Conservation (phyloP, 768 basidiomycete species). For the Baorangia bicolor region DNA sequence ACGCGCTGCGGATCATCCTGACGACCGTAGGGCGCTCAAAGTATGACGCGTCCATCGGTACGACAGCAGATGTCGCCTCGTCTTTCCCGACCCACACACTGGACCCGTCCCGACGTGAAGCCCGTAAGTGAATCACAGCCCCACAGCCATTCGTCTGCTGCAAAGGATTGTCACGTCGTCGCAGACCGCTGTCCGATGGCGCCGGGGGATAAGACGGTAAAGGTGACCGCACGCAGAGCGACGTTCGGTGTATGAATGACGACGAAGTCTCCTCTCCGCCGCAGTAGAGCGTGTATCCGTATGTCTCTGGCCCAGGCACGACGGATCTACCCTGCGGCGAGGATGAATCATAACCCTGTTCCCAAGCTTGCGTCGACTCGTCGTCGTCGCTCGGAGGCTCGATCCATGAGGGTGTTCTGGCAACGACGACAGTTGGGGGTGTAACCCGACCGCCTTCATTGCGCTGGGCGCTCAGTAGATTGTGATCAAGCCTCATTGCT, state of each 20-base stretch:
- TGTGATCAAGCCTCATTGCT: conserved; percentile 63
- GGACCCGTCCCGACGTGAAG: conserved; percentile 49
- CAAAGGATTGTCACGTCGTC: not conserved
- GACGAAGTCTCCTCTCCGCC: conserved; percentile 33
- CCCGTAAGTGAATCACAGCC: conserved; percentile 54
- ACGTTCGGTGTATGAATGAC: conserved; percentile 4
- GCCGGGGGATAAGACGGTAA: conserved; percentile 36
- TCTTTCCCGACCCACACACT: conserved; percentile 60
- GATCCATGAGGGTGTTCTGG: conserved; percentile 34
- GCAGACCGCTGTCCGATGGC: conserved; percentile 20
- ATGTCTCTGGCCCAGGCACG: conserved; percentile 18
- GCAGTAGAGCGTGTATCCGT: conserved; percentile 42
- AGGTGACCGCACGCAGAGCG: conserved; percentile 35
- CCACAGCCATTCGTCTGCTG: conserved; percentile 58
- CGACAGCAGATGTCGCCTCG: conserved; percentile 50
- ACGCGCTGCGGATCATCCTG: conserved; percentile 53
- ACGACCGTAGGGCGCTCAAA: conserved; percentile 51
- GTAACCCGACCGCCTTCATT: conserved; percentile 25
- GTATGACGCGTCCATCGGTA: conserved; percentile 56
- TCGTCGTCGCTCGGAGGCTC: conserved; percentile 34
- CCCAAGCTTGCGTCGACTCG: conserved; percentile 34
- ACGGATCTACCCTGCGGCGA: conserved; percentile 17
- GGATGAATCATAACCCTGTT: conserved; percentile 32
- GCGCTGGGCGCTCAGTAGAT: conserved; percentile 28
- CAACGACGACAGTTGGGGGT: conserved; percentile 28